Percentiles rank a stretch among this genome's conserved stretches.
phyloP scores from a whole-genome alignment of 305 asterid species.

The Ilex paraguariensis region DNA sequence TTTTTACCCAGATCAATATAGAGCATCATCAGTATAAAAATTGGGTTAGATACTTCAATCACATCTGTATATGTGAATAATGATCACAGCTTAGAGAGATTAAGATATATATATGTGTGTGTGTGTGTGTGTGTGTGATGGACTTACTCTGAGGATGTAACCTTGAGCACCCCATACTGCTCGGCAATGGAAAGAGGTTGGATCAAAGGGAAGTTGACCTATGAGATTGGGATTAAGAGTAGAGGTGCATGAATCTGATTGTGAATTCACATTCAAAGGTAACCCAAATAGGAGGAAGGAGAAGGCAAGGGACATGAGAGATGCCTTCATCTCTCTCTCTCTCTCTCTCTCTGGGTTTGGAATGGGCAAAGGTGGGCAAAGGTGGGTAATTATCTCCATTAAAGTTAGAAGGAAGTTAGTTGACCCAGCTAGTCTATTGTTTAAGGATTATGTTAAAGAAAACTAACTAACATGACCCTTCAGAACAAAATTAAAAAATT shows the following conservation, averaged over 20 bases:
- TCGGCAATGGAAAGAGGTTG: slow-evolving; percentile 52
- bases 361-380: background rate
- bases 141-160: slow-evolving; percentile 72
- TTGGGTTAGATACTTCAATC: too few species aligned
- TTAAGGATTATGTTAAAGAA: too few species aligned
- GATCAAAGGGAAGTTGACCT: slow-evolving; percentile 37
- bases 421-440: background rate
- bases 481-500: too few species aligned
- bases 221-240: slow-evolving; percentile 34
- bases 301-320: slow-evolving; percentile 14
- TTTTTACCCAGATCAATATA: background rate
- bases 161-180: slow-evolving; percentile 51
- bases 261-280: slow-evolving; percentile 33
- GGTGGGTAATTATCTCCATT: background rate
- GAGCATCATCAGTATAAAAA: background rate
- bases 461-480: too few species aligned
- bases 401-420: background rate
- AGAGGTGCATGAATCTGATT: slow-evolving; percentile 57
- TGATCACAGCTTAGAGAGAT: background rate
- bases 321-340: slow-evolving; percentile 23
- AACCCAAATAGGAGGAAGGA: slow-evolving; percentile 13
- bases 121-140: background rate
- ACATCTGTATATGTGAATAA: too few species aligned
- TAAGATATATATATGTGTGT: background rate
- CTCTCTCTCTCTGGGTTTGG: slow-evolving; percentile 6